Base-by-base conservation (phyloP, 2,329 filamentous ascomycete genomes). In the Rhynchosporium agropyri region DNA sequence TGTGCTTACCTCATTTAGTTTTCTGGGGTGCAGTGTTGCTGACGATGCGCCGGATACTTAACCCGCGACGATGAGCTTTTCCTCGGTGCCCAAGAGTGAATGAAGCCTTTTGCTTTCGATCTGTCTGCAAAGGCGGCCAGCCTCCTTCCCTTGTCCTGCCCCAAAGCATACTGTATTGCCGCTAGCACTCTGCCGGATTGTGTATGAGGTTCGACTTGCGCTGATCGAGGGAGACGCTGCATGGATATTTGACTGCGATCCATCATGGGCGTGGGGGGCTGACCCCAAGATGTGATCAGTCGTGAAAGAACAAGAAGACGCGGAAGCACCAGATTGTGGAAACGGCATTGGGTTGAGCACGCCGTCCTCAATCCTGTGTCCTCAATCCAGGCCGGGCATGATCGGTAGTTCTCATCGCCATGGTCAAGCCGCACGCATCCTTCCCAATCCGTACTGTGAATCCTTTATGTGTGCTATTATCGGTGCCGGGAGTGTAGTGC, bases 11-110 rank as follows among this genome's bases (percentile, higher is more conserved):
- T 12, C 26, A 6, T 26, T 12, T 3, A 15, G 6, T 2, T 20
- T 38, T 20, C 29, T 38, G 7, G 5, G 31, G 36, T 31, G 7
- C 5, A 15, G 26, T 33, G 49, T 13, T 36, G 15, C 13, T 51
- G 15, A 9, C 38, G 50, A 2, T 31, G 50, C 36, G 15, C 50
- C 36, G 33, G 29, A 26, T 3, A 54, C 60, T 87, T 87, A 94
- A 88, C 90, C 91, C 92, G 91, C 51, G 90, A 90, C 91, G 91
- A 96, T 95, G 91, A 96, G 78, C 79, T 74, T 69, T 89, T 91
- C 90, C 89, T 91, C 90, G 87, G 83, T 83, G 81, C 89, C 89
- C 88, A 86, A 91, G 90, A 92, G 91, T 95, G 90, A 38, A n/a
- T 33, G 20, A 93, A 89, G 79, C 83, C 82, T 79, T 79, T 80